Evolutionary conservation across 78 protist species (phyloP).

Genomic region (Speleostelium caveatum): DNA sequence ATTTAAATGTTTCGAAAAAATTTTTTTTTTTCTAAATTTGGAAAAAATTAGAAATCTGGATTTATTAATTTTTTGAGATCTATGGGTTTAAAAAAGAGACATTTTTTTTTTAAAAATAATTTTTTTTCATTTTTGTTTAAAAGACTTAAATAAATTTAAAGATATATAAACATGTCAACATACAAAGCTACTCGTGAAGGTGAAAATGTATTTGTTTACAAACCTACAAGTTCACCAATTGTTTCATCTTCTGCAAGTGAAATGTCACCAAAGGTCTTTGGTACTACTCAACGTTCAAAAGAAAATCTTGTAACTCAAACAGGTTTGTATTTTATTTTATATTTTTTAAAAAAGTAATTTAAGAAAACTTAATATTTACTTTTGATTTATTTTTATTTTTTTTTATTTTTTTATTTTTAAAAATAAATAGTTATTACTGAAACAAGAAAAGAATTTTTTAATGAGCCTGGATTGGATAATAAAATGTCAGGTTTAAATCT

Average conservation of each 20-base stretch:
- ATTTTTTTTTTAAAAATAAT: background rate
- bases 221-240: slow-evolving; percentile 26
- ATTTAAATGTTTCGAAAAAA: no score
- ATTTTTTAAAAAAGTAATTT: background rate
- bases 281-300: background rate
- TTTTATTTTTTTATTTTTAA: background rate
- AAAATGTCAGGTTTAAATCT: no score
- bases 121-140: background rate
- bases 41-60: background rate
- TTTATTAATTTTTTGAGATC: background rate
- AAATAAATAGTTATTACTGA: background rate
- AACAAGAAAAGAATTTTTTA: background rate
- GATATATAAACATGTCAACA: background rate
- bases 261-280: slow-evolving; percentile 8
- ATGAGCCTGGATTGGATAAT: no score
- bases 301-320: slow-evolving; percentile 33
- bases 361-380: no score
- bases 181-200: background rate
- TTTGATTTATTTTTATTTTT: background rate
- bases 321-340: background rate
- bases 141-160: background rate
- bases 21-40: background rate
- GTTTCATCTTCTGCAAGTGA: slow-evolving; percentile 11
- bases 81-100: background rate
- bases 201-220: slow-evolving; percentile 21